Base-by-base conservation (phyloP, 441 rosid genomes). In the Arabidopsis hybrid region DNA sequence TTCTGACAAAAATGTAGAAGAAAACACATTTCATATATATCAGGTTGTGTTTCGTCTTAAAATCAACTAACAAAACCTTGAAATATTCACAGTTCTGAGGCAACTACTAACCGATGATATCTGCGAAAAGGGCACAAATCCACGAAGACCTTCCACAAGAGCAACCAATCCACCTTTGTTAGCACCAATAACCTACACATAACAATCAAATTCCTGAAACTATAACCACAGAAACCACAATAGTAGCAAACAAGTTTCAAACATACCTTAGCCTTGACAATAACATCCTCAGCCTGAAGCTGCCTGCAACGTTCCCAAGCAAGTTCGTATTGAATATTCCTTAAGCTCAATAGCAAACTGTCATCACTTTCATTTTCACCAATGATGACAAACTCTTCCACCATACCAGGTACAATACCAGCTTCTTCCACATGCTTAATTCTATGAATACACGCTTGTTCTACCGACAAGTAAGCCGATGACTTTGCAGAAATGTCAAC, bases 231-330 rank as follows among this genome's bases (percentile, higher is more conserved):
- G 46, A 46, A 10, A 61, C 18, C 21, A 43, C 34, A 69, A 55
- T 60, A 29, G 51, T 58, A 52, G 32, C 73, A 60, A 57, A 10
- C 5, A 42, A 45, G 39, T 26, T 31, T 52, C 52, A 79, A 65
- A 71, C 83, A 5, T 63, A 89, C 98, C 95, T 87, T 89, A 74
- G 98, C 98, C 91, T 91, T 91, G 58, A 91, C 83, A 45, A 81
- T 81, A 45, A 84, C 97, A 84, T 93, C 98, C 88, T 95, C 99
- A 79, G 99, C 84, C 77, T 93, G 99, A 78, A 95, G 99, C 83
- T 95, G 99, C 81, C 95, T 88, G 53, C 98, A 93, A 60, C 98
- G 84, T 81, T 93, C 98, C 99, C 98, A 93, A 43, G 97, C 93
- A 82, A 88, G 94, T 62, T 89, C 92, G 40, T 84, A 88, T 11